These are phyloP conservation scores for Vitis riparia DNA, from an alignment of 164 flowering plant species.

Conservation along the genomic window DNA sequence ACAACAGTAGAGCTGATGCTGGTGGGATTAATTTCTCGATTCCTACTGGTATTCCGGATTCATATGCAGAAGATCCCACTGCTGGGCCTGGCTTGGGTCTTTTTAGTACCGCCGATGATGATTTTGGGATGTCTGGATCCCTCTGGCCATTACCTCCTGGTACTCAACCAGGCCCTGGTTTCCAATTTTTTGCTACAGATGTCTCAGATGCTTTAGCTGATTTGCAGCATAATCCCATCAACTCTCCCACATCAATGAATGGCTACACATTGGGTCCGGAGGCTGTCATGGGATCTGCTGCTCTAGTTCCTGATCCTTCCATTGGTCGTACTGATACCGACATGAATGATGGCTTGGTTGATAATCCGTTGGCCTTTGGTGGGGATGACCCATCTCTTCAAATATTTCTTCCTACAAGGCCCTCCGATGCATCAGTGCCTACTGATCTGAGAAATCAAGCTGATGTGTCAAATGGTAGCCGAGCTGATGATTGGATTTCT, in stretches of 20 bases:
- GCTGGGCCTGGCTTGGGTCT: constrained; percentile 50
- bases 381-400: constrained; percentile 86
- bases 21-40: constrained; percentile 43
- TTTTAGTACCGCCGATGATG: constrained; percentile 51
- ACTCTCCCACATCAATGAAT: constrained; percentile 50
- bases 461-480: constrained; percentile 56
- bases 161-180: constrained; percentile 51
- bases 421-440: constrained; percentile 49
- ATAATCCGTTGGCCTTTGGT: constrained; percentile 70
- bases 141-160: constrained; percentile 62
- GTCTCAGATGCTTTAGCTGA: constrained; percentile 57
- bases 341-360: constrained; percentile 59
- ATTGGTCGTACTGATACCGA: constrained; percentile 37
- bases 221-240: constrained; percentile 42
- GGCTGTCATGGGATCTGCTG: constrained; percentile 32
- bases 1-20: constrained; percentile 27
- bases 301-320: constrained; percentile 48
- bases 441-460: constrained; percentile 51
- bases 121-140: constrained; percentile 45
- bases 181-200: constrained; percentile 69
- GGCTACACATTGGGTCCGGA: constrained; percentile 59
- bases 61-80: constrained; percentile 53
- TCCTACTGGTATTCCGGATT: constrained; percentile 42
- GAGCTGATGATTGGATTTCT: constrained; percentile 86
- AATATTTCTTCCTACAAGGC: constrained; percentile 77